Base-by-base conservation (phyloP, 2,329 filamentous ascomycete genomes). In the Monosporascus sp. region DNA sequence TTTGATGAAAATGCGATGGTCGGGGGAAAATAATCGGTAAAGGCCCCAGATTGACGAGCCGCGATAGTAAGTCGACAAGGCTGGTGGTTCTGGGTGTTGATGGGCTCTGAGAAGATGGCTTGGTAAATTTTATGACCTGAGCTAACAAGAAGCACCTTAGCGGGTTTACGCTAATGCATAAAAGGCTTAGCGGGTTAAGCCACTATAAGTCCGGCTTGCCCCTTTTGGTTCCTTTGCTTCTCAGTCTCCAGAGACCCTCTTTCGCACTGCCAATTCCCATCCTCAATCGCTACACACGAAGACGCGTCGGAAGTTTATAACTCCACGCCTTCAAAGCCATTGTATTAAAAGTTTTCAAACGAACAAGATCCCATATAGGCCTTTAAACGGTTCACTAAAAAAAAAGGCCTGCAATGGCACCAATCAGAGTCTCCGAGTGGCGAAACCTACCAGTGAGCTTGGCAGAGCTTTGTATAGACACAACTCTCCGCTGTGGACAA, bases 401-500 rank as follows among this genome's bases (percentile, higher is more conserved):
- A 15, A 2, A 18, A 31, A 50, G 39, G 22, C 45, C 31, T 44
- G 39, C 3, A n/a, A 66, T 74, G 72, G 66, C 74, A 45, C 52
- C 71, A 48, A 69, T 69, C 48, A 78, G 77, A 31, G 76, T 83
- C n/a, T 78, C 86, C 17, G 88, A 90, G 67, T 99, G 94, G 94
- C 84, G 84, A 59, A 95, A 89, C 74, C 74, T 99, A 61, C 91
- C 94, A 24, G 76, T 97, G 41, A 88, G 79, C 56, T 74, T 96
- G 36, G 82, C 86, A 4, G 94, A 99, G 68, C 81, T 99, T 4
- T 97, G 90, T 68, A 91, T 99, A 60, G 90, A 96, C 64, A 99
- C 93, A 0, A 96, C 91, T 0, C 76, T 99, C 36, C 86, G 93
- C 57, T 99, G 94, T 69, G 94, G 94, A 3, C 94, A 99, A 70